These are phyloP conservation scores for Spiromastix sp. DNA, from an alignment of 2,329 filamentous ascomycete genomes.

Conservation along the genomic window DNA sequence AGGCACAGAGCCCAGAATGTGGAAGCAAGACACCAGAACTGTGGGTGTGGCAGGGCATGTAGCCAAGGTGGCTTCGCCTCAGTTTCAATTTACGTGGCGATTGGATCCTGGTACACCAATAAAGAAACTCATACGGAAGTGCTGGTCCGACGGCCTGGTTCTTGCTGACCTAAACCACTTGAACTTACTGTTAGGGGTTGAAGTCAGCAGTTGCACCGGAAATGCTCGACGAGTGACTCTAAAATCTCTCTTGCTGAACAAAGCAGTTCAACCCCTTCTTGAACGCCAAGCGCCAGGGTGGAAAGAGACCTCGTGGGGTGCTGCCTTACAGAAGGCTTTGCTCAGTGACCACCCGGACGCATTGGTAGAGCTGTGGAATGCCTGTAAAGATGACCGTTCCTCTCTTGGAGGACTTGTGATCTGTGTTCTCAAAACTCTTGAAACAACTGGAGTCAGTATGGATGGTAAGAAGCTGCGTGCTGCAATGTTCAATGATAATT, in stretches of 20 bases:
- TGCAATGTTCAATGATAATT: neutral
- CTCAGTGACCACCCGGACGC: neutral
- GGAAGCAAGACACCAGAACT: neutral
- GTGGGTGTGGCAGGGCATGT: neutral
- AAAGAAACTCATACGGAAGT: neutral
- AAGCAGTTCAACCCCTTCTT: neutral
- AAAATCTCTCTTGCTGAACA: neutral
- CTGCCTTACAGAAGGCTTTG: conserved; percentile 1
- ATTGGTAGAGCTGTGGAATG: neutral
- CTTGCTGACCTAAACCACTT: neutral
- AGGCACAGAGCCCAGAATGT: neutral
- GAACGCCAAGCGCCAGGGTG: neutral
- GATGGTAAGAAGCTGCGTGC: conserved; percentile 1
- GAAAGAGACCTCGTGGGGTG: neutral
- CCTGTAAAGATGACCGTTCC: neutral
- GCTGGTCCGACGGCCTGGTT: neutral
- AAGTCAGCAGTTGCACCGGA: neutral
- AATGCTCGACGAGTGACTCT: neutral
- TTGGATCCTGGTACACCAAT: neutral
- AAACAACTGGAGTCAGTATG: neutral
- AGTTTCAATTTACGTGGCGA: neutral
- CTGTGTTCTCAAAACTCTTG: neutral
- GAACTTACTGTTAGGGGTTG: neutral
- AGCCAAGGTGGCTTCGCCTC: neutral
- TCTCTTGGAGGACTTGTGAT: neutral